Evolutionary conservation across 768 basidiomycete species (phyloP).

Genomic region (Suillus fuscotomentosus): DNA sequence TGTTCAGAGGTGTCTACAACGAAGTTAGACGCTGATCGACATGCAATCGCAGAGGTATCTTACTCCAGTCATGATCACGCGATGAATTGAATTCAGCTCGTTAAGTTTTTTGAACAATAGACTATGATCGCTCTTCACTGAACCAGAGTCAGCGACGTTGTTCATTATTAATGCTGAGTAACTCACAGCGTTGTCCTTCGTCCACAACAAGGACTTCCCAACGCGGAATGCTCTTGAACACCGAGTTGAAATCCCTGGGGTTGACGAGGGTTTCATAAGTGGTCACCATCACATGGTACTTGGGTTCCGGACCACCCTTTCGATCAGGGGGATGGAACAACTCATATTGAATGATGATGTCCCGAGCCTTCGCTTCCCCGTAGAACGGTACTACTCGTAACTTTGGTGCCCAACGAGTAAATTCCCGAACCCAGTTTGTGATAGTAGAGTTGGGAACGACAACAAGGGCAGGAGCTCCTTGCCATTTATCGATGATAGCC

Average conservation of each 20-base stretch:
- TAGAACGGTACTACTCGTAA: constrained; percentile 82
- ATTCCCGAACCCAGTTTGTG: constrained; percentile 93
- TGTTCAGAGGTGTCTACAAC: constrained; percentile 85
- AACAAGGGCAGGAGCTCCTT: constrained; percentile 78
- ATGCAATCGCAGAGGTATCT: constrained; percentile 17
- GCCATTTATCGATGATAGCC: constrained; percentile 50
- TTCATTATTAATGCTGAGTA: constrained; percentile 1
- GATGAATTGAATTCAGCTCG: constrained; percentile 73
- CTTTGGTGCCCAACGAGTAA: constrained; percentile 69
- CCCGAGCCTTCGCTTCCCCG: constrained; percentile 77
- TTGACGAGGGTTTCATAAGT: constrained; percentile 87
- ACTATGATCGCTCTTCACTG: constrained; percentile 83
- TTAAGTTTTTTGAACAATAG: constrained; percentile 81
- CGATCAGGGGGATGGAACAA: constrained; percentile 56
- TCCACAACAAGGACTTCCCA: constrained; percentile 96
- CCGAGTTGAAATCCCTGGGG: constrained; percentile 61
- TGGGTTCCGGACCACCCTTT: constrained; percentile 48
- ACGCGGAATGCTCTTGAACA: constrained; percentile 80
- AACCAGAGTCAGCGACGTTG: constrained; percentile 10
- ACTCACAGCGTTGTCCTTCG: constrained; percentile 87
- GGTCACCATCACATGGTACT: constrained; percentile 88
- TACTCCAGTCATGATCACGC: constrained; percentile 88
- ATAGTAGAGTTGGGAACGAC: constrained; percentile 97
- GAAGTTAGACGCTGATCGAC: neutral
- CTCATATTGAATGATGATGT: constrained; percentile 81